Percentiles rank a stretch among this genome's conserved stretches.
Evolutionary conservation across 1,139 yeast genomes (phyloP).

Genomic region (Taiozyma sp.): DNA sequence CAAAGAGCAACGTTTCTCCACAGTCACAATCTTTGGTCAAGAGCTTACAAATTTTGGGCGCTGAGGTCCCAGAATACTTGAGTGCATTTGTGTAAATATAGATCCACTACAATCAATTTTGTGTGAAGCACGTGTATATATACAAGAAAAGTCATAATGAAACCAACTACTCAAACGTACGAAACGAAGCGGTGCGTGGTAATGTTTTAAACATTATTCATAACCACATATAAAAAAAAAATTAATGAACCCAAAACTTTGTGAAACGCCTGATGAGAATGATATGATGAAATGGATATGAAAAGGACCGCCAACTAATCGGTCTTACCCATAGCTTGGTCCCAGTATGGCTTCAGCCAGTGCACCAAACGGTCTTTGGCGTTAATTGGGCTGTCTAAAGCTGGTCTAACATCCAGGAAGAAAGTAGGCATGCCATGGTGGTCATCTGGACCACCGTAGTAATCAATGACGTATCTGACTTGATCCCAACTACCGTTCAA

Average conservation of each 20-base stretch:
- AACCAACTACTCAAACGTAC: background rate
- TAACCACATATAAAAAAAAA: background rate
- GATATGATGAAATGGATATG: background rate
- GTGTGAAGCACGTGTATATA: background rate
- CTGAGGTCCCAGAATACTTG: conserved; percentile 15
- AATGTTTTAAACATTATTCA: background rate
- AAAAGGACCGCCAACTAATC: background rate
- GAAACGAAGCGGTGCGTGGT: background rate
- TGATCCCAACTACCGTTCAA: conserved; percentile 44
- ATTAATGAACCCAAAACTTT: background rate
- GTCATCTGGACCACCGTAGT: conserved; percentile 93
- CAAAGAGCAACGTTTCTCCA: conserved; percentile 2
- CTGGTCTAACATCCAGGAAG: conserved; percentile 92
- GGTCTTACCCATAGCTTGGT: conserved; percentile 20
- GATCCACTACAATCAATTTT: background rate
- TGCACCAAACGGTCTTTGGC: conserved; percentile 63
- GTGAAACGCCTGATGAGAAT: background rate
- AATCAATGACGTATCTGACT: conserved; percentile 91
- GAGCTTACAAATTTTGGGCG: conserved; percentile 8
- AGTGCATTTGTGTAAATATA: conserved; percentile 3
- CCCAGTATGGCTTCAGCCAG: conserved; percentile 39
- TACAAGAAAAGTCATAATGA: background rate
- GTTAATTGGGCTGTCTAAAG: conserved; percentile 63
- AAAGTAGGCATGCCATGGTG: conserved; percentile 87
- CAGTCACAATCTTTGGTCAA: conserved; percentile 7